Conservation (phyloP, 164 flowering plant genomes). For the Paratinospora sagittata region DNA sequence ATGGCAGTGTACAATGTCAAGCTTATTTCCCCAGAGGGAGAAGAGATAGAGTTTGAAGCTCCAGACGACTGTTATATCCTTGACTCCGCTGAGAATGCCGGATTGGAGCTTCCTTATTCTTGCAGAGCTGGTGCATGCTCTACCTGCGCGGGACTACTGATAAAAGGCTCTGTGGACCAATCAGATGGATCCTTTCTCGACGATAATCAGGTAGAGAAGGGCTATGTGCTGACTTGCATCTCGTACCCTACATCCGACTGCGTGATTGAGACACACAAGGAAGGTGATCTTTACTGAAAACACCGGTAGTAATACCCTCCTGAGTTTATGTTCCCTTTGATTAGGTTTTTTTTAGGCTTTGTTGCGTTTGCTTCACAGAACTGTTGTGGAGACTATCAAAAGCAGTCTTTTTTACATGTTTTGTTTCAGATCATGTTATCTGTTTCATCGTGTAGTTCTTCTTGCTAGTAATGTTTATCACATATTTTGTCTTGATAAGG, state of each 20-base stretch:
- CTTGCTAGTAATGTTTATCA: background rate
- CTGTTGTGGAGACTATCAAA: background rate
- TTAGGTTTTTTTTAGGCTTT: background rate
- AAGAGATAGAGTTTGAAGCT: conserved; percentile 60
- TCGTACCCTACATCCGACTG: conserved; percentile 64
- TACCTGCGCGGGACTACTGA: conserved; percentile 64
- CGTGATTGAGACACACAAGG: conserved; percentile 79
- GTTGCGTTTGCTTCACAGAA: background rate
- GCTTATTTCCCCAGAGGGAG: conserved; percentile 58
- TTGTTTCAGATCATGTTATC: background rate
- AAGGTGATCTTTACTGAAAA: conserved; percentile 54
- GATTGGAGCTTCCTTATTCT: conserved; percentile 66
- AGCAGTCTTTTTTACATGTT: background rate
- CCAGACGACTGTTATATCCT: conserved; percentile 61
- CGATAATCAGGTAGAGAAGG: conserved; percentile 42
- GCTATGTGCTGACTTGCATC: conserved; percentile 61
- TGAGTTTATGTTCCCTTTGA: background rate
- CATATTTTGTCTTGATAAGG: background rate
- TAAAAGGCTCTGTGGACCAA: conserved; percentile 55
- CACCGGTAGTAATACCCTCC: background rate
- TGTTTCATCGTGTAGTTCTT: background rate
- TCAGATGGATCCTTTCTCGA: conserved; percentile 77
- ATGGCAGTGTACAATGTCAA: conserved; percentile 65
- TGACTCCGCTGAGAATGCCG: conserved; percentile 66
- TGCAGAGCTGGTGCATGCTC: conserved; percentile 89